A percentile compares a stretch with the other conserved stretches of the same genome.
These are phyloP conservation scores for Fusarium nelsonii DNA, from an alignment of 2,329 filamentous ascomycete species.

Conservation along the genomic window DNA sequence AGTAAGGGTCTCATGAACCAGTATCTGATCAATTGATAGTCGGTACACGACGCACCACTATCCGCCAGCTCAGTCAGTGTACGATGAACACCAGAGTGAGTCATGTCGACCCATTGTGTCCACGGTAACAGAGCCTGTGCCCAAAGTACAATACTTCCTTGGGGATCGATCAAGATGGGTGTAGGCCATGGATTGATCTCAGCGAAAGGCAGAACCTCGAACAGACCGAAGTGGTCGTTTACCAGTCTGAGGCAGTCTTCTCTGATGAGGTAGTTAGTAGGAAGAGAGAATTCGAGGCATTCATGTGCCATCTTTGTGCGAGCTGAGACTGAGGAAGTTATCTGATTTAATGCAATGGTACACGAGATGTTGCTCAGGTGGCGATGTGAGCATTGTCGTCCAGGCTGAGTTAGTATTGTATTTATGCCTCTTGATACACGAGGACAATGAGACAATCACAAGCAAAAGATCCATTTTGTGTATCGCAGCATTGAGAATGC, in stretches of 20 bases:
- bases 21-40: conserved; percentile 20
- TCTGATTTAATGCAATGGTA: background rate
- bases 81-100: background rate
- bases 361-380: background rate
- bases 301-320: background rate
- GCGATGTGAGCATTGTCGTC: background rate
- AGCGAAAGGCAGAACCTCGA: background rate
- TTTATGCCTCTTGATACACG: conserved; percentile 9
- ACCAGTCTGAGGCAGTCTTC: conserved; percentile 10
- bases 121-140: background rate
- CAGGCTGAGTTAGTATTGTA: conserved; percentile 1
- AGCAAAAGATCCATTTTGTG: background rate
- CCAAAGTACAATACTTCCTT: conserved; percentile 12
- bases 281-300: background rate
- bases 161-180: conserved; percentile 5
- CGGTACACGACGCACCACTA: conserved; percentile 21
- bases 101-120: conserved; percentile 15
- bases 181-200: background rate
- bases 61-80: conserved; percentile 24
- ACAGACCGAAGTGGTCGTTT: background rate
- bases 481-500: background rate
- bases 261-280: conserved; percentile 2
- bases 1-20: background rate
- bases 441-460: background rate
- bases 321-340: background rate